Base-by-base conservation (phyloP, 352 stramenopile genomes). In the Phytophthora agathidicida region DNA sequence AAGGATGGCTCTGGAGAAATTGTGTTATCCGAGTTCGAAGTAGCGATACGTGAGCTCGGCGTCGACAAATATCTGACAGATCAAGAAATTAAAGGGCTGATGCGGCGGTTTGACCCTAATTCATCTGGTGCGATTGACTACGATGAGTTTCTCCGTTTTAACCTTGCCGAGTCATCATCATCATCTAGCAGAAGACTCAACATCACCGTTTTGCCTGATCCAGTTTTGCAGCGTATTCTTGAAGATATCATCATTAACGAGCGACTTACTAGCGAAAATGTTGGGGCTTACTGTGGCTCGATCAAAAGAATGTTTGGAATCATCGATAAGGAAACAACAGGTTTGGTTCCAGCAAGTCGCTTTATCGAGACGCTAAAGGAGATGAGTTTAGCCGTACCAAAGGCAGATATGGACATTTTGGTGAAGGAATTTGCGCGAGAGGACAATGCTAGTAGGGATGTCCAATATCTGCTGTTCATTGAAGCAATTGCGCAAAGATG, bases 261-360 rank as follows among this genome's bases (percentile, higher is more conserved):
- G 53, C 46, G 65, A 8, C 67, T 94, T 4, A 81, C 77, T 0
- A 38, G 51, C 1, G 55, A 60, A 24, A 86, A 71, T 14, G 64
- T 78, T 17, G 57, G 38, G 13, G 71, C 75, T 1, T 94, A 86
- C 45, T 88, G 80, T 47, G 73, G 64, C 10, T 89, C 83, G 10
- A 54, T 94, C 16, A 89, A 90, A 36, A 72, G 84, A 30, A 94
- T 90, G 82, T 91, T 91, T 58, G 72, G 63, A 14, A 94, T 92
- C 35, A 78, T 91, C 11, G 84, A 94, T 66, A 89, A 91, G 39
- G 78, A 90, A 7, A 82, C 71, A 1, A 81, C 68, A 1, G 82
- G 84, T 4, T 65, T 75, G 19, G 51, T 94, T 2, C 44, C 80
- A 17, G 45, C 39, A 16, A 65, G 41, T 13, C 61, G 73, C 26